Percentiles rank a stretch among this genome's conserved stretches.
Evolutionary conservation across 257 asterid genomes (phyloP).

Genomic region (Scutellaria baicalensis): DNA sequence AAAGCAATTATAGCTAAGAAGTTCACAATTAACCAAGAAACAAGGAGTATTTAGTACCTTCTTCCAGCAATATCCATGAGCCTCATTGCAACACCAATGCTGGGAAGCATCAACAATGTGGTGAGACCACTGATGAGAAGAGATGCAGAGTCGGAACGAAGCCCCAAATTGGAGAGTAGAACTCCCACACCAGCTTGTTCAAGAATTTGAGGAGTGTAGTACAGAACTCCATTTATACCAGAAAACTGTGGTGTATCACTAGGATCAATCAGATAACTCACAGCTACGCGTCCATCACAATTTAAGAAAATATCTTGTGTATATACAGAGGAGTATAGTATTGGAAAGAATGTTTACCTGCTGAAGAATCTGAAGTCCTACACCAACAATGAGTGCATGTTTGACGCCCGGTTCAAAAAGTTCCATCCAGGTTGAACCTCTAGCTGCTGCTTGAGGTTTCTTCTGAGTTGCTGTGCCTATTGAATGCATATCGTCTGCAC

Average conservation of each 20-base stretch:
- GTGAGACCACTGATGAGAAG: constrained; percentile 80
- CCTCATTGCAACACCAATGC: constrained; percentile 92
- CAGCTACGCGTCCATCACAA: no score
- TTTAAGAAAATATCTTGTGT: no score
- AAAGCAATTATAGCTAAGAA: not conserved
- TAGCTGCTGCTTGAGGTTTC: constrained; percentile 30
- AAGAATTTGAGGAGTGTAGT: constrained; percentile 98
- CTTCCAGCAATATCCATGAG: constrained; percentile 95
- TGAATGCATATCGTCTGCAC: constrained; percentile 37
- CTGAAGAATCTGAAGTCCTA: constrained; percentile 90
- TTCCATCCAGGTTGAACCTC: constrained; percentile 64
- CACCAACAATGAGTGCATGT: constrained; percentile 87
- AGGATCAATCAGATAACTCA: not conserved
- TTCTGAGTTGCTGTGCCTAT: constrained; percentile 47
- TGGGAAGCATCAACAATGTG: constrained; percentile 89
- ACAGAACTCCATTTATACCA: constrained; percentile 91
- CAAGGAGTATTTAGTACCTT: constrained; percentile 53
- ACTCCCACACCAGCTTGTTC: constrained; percentile 95
- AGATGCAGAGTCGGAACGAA: constrained; percentile 76
- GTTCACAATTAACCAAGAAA: not conserved
- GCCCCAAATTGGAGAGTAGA: constrained; percentile 69
- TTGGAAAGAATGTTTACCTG: constrained; percentile 49
- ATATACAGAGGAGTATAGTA: not conserved
- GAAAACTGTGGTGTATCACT: constrained; percentile 54
- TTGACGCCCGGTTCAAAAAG: constrained; percentile 92